Evolutionary conservation across 495 filamentous ascomycete genomes (phyloP).

Genomic region (Xylaria scruposa): DNA sequence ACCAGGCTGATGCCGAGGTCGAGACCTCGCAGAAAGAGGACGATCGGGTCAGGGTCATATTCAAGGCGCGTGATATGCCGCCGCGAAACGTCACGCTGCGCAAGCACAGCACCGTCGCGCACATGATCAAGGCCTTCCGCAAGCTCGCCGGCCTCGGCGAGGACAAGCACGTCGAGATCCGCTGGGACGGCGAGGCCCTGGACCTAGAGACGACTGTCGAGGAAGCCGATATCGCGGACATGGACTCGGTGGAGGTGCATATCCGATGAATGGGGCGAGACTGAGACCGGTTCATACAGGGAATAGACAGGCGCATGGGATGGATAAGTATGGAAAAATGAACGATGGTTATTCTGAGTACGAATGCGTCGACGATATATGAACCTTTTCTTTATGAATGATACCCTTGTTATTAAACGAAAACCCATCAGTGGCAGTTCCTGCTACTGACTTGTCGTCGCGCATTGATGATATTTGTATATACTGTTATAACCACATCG

Average conservation of each 20-base stretch:
- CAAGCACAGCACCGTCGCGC: constrained; percentile 45
- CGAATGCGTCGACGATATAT: neutral
- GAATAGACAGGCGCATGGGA: neutral
- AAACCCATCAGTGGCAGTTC: neutral
- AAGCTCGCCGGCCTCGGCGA: constrained; percentile 39
- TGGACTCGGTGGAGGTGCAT: constrained; percentile 80
- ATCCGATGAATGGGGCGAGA: constrained; percentile 51
- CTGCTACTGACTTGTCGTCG: neutral
- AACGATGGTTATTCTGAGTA: neutral
- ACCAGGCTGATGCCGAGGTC: neutral
- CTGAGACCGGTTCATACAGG: neutral
- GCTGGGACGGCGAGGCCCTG: constrained; percentile 83
- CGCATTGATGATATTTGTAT: neutral
- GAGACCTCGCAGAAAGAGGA: constrained; percentile 35
- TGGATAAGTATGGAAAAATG: neutral
- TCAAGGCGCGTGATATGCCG: constrained; percentile 51
- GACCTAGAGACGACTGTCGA: constrained; percentile 64
- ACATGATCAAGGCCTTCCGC: constrained; percentile 49
- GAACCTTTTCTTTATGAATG: neutral
- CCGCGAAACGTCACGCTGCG: constrained; percentile 46
- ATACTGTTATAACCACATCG: neutral
- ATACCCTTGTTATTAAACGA: constrained; percentile 14
- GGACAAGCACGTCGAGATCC: constrained; percentile 64
- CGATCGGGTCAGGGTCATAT: constrained; percentile 61
- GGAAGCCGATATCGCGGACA: constrained; percentile 78